Percentiles rank a stretch among this genome's conserved stretches.
Evolutionary conservation across 768 basidiomycete species (phyloP).

Genomic region (Hemileccinum rubropunctum): DNA sequence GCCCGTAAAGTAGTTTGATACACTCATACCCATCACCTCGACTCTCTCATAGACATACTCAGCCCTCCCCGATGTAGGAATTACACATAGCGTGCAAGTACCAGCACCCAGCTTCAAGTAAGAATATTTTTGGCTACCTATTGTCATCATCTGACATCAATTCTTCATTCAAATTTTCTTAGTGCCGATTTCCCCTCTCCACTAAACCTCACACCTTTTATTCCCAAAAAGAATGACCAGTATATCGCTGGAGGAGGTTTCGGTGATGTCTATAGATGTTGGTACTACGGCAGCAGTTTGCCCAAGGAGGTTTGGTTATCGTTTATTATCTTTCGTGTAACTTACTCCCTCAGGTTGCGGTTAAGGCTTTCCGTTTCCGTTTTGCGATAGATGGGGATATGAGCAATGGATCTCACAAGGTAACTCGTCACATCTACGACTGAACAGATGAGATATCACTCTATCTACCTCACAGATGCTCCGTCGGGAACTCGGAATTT

Average conservation of each 20-base stretch:
- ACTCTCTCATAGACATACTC: no score
- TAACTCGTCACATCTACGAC: not conserved
- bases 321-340: not conserved
- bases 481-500: slow-evolving; percentile 29
- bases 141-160: not conserved
- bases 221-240: not conserved
- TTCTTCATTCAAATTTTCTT: not conserved
- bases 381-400: slow-evolving; percentile 1
- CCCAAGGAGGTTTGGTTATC: slow-evolving; percentile 4
- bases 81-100: no score
- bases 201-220: slow-evolving; percentile 6
- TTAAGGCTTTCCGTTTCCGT: slow-evolving; percentile 22
- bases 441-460: no score
- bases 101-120: no score
- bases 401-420: not conserved
- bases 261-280: slow-evolving; percentile 15
- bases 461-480: slow-evolving; percentile 12
- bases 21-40: no score
- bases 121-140: not conserved
- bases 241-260: slow-evolving; percentile 10
- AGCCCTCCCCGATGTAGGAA: no score
- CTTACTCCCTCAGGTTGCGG: slow-evolving; percentile 17
- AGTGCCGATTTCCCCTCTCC: not conserved
- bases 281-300: not conserved
- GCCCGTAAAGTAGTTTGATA: no score